A percentile compares a stretch with the other conserved stretches of the same genome.
Evolutionary conservation across 768 basidiomycete species (phyloP).

Genomic region (Megacollybia marginata): DNA sequence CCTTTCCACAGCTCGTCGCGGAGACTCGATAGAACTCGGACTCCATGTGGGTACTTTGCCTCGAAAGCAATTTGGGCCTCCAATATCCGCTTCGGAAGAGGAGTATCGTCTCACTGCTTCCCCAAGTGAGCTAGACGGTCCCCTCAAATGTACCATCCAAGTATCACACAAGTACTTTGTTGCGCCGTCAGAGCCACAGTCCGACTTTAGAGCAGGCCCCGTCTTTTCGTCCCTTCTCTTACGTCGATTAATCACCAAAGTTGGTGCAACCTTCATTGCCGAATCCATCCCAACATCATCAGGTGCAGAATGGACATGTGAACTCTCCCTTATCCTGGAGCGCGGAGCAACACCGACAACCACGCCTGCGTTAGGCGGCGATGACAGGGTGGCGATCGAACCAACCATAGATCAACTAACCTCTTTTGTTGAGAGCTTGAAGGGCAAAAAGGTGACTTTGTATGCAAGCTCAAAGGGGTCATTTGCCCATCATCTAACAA

Average conservation of each 20-base stretch:
- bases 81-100: conserved; percentile 7
- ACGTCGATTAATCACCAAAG: conserved; percentile 51
- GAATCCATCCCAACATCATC: conserved; percentile 34
- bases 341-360: conserved; percentile 43
- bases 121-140: conserved; percentile 23
- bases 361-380: conserved; percentile 31
- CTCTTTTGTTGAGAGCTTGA: conserved; percentile 73
- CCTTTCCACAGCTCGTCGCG: conserved; percentile 53
- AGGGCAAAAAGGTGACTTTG: conserved; percentile 75
- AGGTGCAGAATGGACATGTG: conserved; percentile 48
- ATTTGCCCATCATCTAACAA: conserved; percentile 89
- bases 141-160: conserved; percentile 35
- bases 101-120: conserved; percentile 13
- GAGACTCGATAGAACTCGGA: conserved; percentile 84
- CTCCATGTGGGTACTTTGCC: conserved; percentile 42
- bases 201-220: conserved; percentile 33
- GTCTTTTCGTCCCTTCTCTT: conserved; percentile 43
- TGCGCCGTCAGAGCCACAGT: conserved; percentile 15
- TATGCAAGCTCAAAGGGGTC: conserved; percentile 82
- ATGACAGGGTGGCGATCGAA: conserved; percentile 54
- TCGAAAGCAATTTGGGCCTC: conserved; percentile 26
- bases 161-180: conserved; percentile 39
- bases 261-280: conserved; percentile 44
- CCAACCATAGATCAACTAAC: conserved; percentile 75
- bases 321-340: conserved; percentile 58